Base-by-base conservation (phyloP, 306 rosid genomes). In the Dalbergia oliveri region DNA sequence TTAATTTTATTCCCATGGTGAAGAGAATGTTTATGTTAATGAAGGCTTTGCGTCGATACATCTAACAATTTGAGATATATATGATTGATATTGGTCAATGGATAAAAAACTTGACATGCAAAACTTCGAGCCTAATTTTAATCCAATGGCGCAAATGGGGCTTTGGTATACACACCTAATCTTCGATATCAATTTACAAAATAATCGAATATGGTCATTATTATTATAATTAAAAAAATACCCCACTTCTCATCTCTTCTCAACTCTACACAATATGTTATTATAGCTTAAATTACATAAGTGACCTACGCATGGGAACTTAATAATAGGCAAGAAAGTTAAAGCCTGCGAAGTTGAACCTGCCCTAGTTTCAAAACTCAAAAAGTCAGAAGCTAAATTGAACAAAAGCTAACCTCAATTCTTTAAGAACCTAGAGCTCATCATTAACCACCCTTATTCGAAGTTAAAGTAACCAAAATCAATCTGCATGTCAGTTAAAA, bases 1-100 rank as follows among this genome's bases (percentile, higher is more conserved):
- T 75, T 23, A 11, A 63, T 35, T 77, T 72, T 62, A 10, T n/a
- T 4, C 26, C 9, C 18, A 18, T 5, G 58, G 2, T 53, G 15
- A 14, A 53, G 11, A 71, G 43, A 65, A 35, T 11, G 8, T 44
- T 9, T 70, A 31, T 41, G 14, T 11, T n/a, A 67, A 69, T 45
- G 75, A 64, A 66, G 49, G 73, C 1, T 76, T 83, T 45, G 41
- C 69, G 69, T 47, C 9, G 14, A 53, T 53, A 15, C 3, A 53
- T 53, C 4, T 53, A 53, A 53, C 18, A 15, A 5, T 53, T 1
- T 15, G 18, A 53, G 58, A 53, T 18, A 53, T 14, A 53, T 18
- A 53, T 14, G 18, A 53, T 53, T 53, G 58, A 13, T 53, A n/a
- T 53, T 53, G 18, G 11, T 9, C 58, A 53, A 2, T 3, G 4